These are phyloP conservation scores for Volvox carteri DNA, from an alignment of 163 green algal genomes.

Conservation along the genomic window DNA sequence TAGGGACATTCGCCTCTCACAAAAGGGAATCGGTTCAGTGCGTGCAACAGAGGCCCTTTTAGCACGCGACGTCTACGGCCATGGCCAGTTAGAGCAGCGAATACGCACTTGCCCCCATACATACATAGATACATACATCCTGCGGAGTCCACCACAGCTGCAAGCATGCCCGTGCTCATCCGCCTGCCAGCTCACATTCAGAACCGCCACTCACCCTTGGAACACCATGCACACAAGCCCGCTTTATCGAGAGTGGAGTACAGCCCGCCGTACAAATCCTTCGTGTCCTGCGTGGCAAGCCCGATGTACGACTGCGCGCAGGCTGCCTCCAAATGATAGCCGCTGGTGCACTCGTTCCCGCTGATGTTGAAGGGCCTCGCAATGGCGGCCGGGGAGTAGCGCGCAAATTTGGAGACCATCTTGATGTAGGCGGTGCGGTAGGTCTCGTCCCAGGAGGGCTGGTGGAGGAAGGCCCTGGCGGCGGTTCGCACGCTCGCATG, in stretches of 20 bases:
- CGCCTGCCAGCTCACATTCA: background rate
- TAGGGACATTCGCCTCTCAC: too few relatives aligned
- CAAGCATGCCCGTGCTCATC: background rate
- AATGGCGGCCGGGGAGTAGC: background rate
- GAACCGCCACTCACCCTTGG: background rate
- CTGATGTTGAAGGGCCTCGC: background rate
- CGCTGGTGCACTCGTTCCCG: conserved; percentile 1
- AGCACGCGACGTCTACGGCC: too few relatives aligned
- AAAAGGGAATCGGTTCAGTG: background rate
- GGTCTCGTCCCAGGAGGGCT: background rate
- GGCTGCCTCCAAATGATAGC: background rate
- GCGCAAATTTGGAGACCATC: conserved; percentile 32
- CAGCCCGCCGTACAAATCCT: background rate
- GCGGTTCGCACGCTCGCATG: too few relatives aligned
- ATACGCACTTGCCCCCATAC: too few relatives aligned
- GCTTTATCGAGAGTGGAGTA: background rate
- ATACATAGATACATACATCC: background rate
- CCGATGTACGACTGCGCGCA: background rate
- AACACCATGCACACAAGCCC: background rate
- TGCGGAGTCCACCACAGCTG: background rate
- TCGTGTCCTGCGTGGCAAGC: background rate
- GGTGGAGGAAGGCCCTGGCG: too few relatives aligned
- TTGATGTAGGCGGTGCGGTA: conserved; percentile 38
- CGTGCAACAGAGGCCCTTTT: background rate
- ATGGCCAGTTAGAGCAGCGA: too few relatives aligned